A percentile compares a stretch with the other conserved stretches of the same genome.
Evolutionary conservation across 495 filamentous ascomycete species (phyloP).

Genomic region (Elasticomyces elasticus): DNA sequence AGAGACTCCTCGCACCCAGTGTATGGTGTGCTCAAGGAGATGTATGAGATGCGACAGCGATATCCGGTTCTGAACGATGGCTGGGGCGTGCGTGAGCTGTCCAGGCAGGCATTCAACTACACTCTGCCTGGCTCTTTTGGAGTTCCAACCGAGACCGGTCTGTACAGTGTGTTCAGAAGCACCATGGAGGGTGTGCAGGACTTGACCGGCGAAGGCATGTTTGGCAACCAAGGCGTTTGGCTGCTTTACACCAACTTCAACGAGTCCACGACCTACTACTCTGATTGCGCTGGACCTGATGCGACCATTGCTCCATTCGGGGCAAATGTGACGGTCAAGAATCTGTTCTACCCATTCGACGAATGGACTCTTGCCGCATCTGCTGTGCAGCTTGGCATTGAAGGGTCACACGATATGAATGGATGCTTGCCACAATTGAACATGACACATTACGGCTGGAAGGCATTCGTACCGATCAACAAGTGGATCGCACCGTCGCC

Average conservation of each 20-base stretch:
- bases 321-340: conserved; percentile 48
- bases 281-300: conserved; percentile 44
- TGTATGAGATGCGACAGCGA: conserved; percentile 52
- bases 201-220: conserved; percentile 30
- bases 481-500: conserved; percentile 45
- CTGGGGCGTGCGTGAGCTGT: conserved; percentile 48
- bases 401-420: conserved; percentile 38
- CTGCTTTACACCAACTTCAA: conserved; percentile 58
- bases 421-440: conserved; percentile 49
- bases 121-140: conserved; percentile 45
- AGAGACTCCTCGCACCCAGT: conserved; percentile 59
- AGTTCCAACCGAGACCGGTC: conserved; percentile 51
- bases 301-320: conserved; percentile 53
- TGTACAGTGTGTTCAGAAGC: conserved; percentile 56
- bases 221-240: conserved; percentile 51
- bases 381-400: conserved; percentile 33
- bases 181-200: conserved; percentile 44
- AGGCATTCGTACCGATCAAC: conserved; percentile 49
- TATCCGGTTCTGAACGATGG: conserved; percentile 58
- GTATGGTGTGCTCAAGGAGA: conserved; percentile 56
- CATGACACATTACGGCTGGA: conserved; percentile 51
- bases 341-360: conserved; percentile 58
- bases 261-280: conserved; percentile 45
- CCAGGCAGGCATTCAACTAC: conserved; percentile 47
- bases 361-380: conserved; percentile 39